phyloP scores from a whole-genome alignment of 2,329 filamentous ascomycete genomes.

The Geoglossum cookeanum region DNA sequence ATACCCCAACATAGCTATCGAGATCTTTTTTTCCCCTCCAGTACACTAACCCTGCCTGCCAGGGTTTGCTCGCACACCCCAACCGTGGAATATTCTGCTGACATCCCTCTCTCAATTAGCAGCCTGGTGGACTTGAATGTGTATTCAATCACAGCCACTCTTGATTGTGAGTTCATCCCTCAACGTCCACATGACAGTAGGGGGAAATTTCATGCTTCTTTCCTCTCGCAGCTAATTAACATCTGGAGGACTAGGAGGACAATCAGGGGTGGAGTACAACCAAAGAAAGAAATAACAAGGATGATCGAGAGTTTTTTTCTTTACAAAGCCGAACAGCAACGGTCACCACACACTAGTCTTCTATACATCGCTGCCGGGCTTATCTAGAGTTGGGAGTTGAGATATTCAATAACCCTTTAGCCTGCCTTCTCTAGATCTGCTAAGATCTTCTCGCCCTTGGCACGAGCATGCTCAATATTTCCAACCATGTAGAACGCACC shows the following conservation, averaged over 20 bases:
- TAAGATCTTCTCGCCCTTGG: conserved; percentile 99
- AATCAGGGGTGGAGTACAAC: neutral
- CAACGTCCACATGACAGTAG: neutral
- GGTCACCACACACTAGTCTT: neutral
- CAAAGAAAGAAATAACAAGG: neutral
- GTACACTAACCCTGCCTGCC: too few species aligned
- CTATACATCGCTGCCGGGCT: conserved; percentile 1
- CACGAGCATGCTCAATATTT: conserved; percentile 77
- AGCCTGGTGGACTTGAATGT: neutral
- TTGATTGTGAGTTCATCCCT: neutral
- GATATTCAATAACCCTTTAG: neutral
- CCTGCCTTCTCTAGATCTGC: conserved; percentile 54
- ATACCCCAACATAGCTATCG: too few species aligned
- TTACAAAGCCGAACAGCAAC: conserved; percentile 2
- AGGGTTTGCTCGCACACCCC: too few species aligned
- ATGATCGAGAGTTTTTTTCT: neutral
- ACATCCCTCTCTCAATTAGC: too few species aligned
- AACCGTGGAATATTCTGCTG: too few species aligned
- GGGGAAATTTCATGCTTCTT: neutral
- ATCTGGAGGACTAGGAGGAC: neutral
- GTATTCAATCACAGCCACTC: neutral
- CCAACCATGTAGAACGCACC: conserved; percentile 93
- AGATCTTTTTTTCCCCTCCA: too few species aligned
- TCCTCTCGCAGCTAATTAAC: conserved; percentile 2
- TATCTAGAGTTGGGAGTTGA: neutral